Base-by-base conservation (phyloP, 305 asterid genomes). In the Vinca major region DNA sequence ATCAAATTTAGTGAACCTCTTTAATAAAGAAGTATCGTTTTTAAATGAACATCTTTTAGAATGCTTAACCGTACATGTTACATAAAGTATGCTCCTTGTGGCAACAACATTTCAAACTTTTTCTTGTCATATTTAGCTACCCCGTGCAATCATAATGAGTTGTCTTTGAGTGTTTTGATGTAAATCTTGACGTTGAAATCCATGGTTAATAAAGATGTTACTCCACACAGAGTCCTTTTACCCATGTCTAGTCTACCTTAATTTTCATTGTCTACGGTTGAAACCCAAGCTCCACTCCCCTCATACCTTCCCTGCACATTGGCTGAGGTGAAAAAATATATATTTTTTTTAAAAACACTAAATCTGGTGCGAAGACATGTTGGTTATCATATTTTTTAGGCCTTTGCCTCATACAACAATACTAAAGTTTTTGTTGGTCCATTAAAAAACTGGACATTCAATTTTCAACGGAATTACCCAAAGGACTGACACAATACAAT, bases 1-100 rank as follows among this genome's bases (percentile, higher is more conserved):
- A 16, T 39, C 17, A 17, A 52, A 53, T 53, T 67, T 11, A 44
- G 19, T 37, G 58, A 37, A 8, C 45, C 37, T 14, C 51, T 20
- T n/a, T 19, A 40, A 36, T 40, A 52, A 52, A 37, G n/a, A 51
- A 33, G 48, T 50, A 39, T 51, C 48, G 36, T 9, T 8, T 16
- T 37, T n/a, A n/a, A 41, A 66, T 36, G 49, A n/a, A 52, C 21
- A n/a, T 39, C 45, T 33, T 47, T 16, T 39, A 36, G 53, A 17
- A 60, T 2, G 45, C 36, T 21, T 37, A 61, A 17, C 74, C 40
- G 48, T 67, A 58, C 60, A 49, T 58, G 5, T 60, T 60, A n/a
- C 66, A 21, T 10, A 69, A 56, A 16, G 70, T 14, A 43, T 26
- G 69, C 21, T 17, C 13, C 40, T 39, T 39, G 20, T 40, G 20